Evolutionary conservation across 495 filamentous ascomycete genomes (phyloP), one percentile per base, ranked within the genome.

Genomic region (Annulohypoxylon bovei): DNA sequence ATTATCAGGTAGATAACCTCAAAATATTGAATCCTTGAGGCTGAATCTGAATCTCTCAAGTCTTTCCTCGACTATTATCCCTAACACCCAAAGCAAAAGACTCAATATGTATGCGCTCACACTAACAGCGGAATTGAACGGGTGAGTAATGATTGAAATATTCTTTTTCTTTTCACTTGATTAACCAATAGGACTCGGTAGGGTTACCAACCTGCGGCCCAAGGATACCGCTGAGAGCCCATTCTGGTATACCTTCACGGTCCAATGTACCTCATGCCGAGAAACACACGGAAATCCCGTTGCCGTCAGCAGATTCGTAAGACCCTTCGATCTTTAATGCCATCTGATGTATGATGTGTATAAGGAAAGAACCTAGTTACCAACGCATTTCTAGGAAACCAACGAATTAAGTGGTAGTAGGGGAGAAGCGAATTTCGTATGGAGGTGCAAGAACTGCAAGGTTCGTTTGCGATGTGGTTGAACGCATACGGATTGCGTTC

Each of bases 341-440:
- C 14, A 4, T 37, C 8, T 20, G 11, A 32, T 37, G 11, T 68
- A 39, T 69, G 28, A 44, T 16, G 16, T 37, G 11, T 68, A 39
- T 69, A 37, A 44, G 25, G 16, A 27, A 35, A n/a, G 8, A 6
- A 6, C 8, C 20, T 18, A 3, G 11, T 56, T 23, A 5, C 37
- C 65, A 22, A 47, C 12, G 8, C 6, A 20, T 18, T 35, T 25
- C 11, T 52, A 98, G 94, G 94, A 97, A 75, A 84, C 79, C 55
- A 90, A 94, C 73, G 95, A 97, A 58, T 89, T 96, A 74, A 93
- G 92, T 60, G 93, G 93, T 14, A 96, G 93, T 79, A 88, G 92
- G 50, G 95, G 95, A 47, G 94, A 98, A 80, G 96, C 95, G 7
- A 97, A 97, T 80, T 97, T 99, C 77, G 95, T 99, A 49, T 98